A percentile compares a stretch with the other conserved stretches of the same genome.
phyloP scores from a whole-genome alignment of 345 rosid species.

The Aurinia saxatilis region DNA sequence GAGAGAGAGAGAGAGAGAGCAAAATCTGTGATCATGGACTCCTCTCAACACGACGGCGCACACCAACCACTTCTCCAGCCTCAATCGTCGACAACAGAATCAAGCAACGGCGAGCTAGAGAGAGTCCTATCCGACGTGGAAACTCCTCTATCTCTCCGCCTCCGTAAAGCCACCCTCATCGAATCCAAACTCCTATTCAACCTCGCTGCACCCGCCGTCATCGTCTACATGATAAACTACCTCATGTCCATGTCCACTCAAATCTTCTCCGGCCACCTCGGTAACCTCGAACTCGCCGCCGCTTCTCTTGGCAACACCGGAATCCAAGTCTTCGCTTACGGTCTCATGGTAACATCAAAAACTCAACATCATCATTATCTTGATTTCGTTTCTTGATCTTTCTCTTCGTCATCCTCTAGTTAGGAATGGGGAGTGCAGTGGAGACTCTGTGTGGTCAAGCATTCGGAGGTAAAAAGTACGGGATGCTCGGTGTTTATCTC shows the following conservation, averaged over 20 bases:
- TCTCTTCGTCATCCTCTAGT: constrained; percentile 8
- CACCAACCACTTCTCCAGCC: constrained; percentile 7
- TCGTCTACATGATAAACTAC: constrained; percentile 49
- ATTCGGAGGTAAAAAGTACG: constrained; percentile 44
- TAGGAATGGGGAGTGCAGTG: constrained; percentile 69
- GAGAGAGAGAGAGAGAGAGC: too few species aligned
- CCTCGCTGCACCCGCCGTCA: constrained; percentile 48
- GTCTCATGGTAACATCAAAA: constrained; percentile 14
- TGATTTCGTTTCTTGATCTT: too few species aligned
- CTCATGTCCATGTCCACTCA: constrained; percentile 57
- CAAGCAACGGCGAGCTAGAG: constrained; percentile 18
- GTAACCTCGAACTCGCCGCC: constrained; percentile 55
- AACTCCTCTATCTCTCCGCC: constrained; percentile 12
- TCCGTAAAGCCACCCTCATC: constrained; percentile 19
- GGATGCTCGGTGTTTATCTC: constrained; percentile 52
- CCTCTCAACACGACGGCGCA: background rate
- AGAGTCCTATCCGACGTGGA: constrained; percentile 20
- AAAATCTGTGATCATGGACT: too few species aligned
- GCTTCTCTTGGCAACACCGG: constrained; percentile 64
- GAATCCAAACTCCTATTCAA: constrained; percentile 35
- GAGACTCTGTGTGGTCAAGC: constrained; percentile 78
- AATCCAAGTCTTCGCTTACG: constrained; percentile 41
- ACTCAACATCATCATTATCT: too few species aligned
- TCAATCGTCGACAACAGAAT: background rate
- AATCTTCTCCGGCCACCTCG: constrained; percentile 54